Evolutionary conservation across 2,329 filamentous ascomycete species (phyloP).

Genomic region (Xylariaceae sp.): DNA sequence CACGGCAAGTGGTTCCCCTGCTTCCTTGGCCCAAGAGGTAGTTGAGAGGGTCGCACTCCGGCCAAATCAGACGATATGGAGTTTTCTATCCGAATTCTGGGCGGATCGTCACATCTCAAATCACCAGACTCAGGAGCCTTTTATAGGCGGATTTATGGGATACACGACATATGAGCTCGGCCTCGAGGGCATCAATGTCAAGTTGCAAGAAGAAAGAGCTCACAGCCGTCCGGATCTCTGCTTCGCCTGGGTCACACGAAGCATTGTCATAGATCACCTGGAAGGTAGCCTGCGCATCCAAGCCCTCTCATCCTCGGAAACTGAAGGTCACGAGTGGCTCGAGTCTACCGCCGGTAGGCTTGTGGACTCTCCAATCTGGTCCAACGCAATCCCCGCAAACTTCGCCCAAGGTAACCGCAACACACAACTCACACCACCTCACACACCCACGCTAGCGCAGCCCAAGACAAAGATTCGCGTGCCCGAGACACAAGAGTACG

Average conservation of each 20-base stretch:
- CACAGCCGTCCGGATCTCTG: constrained; percentile 62
- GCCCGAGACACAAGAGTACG: constrained; percentile 51
- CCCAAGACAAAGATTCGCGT: constrained; percentile 32
- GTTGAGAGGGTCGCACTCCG: constrained; percentile 29
- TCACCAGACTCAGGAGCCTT: constrained; percentile 44
- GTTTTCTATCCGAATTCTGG: constrained; percentile 45
- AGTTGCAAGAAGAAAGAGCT: constrained; percentile 29
- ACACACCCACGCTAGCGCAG: constrained; percentile 24
- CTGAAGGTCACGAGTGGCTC: constrained; percentile 40
- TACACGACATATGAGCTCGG: constrained; percentile 83
- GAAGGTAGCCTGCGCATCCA: constrained; percentile 61
- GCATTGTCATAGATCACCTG: constrained; percentile 70
- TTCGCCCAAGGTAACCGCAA: constrained; percentile 6
- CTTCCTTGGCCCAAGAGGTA: constrained; percentile 16
- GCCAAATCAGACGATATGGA: constrained; percentile 41
- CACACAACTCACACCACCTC: constrained; percentile 28
- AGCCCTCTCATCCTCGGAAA: constrained; percentile 46
- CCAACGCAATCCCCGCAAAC: constrained; percentile 12
- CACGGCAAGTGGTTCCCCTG: constrained; percentile 27
- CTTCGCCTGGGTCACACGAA: constrained; percentile 70
- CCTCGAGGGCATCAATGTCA: constrained; percentile 53
- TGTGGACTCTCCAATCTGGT: constrained; percentile 34
- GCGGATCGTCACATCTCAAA: constrained; percentile 25
- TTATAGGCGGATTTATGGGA: constrained; percentile 79
- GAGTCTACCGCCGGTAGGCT: constrained; percentile 34